phyloP scores from a whole-genome alignment of 495 filamentous ascomycete species.

The Elasticomyces elasticus region DNA sequence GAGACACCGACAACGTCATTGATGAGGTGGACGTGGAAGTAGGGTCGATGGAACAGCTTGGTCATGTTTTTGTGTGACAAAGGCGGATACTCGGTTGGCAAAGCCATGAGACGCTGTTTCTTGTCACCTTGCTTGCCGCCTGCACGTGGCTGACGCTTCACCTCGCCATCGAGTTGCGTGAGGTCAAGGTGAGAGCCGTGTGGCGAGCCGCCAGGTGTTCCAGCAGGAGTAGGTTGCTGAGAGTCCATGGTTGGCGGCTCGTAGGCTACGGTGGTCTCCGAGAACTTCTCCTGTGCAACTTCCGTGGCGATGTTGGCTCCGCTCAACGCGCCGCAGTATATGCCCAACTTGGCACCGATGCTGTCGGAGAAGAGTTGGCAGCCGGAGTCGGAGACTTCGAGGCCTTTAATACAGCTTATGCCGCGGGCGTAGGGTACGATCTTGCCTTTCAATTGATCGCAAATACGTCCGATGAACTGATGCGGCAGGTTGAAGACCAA shows the following conservation, averaged over 20 bases:
- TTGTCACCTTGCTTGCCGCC: background rate
- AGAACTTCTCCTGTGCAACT: constrained; percentile 90
- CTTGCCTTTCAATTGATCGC: constrained; percentile 73
- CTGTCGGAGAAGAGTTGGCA: constrained; percentile 87
- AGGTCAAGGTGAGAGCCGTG: constrained; percentile 42
- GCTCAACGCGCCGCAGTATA: constrained; percentile 93
- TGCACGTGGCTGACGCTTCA: too few relatives aligned
- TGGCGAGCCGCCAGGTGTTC: constrained; percentile 40
- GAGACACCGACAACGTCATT: constrained; percentile 92
- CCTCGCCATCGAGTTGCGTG: constrained; percentile 44
- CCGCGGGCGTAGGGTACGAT: constrained; percentile 87
- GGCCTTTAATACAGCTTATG: constrained; percentile 96
- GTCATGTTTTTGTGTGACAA: constrained; percentile 70
- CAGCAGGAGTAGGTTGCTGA: constrained; percentile 54
- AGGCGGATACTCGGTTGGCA: constrained; percentile 70
- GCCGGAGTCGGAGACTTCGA: constrained; percentile 74
- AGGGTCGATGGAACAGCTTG: constrained; percentile 86
- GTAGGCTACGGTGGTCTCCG: constrained; percentile 93
- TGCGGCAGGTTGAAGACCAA: constrained; percentile 96
- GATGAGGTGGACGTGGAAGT: constrained; percentile 92
- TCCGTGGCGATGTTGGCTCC: constrained; percentile 96
- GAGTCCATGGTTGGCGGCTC: constrained; percentile 82
- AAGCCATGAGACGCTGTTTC: constrained; percentile 49
- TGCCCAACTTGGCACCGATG: constrained; percentile 78
- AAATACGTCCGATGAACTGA: constrained; percentile 88